A percentile compares a stretch with the other conserved stretches of the same genome.
These are phyloP conservation scores for Colletotrichum navitas DNA, from an alignment of 2,329 filamentous ascomycete genomes.

Conservation along the genomic window DNA sequence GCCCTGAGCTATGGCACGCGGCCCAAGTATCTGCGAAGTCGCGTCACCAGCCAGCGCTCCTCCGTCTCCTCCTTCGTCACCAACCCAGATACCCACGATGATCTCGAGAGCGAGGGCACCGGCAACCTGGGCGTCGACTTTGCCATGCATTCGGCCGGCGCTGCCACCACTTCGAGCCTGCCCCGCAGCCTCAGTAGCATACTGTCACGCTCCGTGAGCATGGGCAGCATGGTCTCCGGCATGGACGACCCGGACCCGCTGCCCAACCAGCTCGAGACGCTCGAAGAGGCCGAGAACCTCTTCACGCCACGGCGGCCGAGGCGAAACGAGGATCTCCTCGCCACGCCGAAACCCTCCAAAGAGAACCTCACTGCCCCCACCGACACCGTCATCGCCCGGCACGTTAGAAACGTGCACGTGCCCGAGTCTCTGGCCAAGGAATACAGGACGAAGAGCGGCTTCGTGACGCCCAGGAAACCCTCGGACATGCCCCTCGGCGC, in stretches of 20 bases:
- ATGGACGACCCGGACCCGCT: slow-evolving; percentile 68
- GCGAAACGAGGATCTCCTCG: slow-evolving; percentile 63
- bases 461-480: slow-evolving; percentile 69
- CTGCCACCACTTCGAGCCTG: slow-evolving; percentile 68
- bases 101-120: slow-evolving; percentile 80
- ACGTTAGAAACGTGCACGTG: slow-evolving; percentile 90
- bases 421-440: slow-evolving; percentile 89
- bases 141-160: slow-evolving; percentile 85
- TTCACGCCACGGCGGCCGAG: slow-evolving; percentile 51
- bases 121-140: slow-evolving; percentile 78
- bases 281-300: slow-evolving; percentile 61
- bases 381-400: slow-evolving; percentile 89
- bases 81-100: slow-evolving; percentile 67
- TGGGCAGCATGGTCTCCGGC: slow-evolving; percentile 90
- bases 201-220: slow-evolving; percentile 82
- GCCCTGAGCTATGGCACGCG: slow-evolving; percentile 61
- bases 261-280: slow-evolving; percentile 62
- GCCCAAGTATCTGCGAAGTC: slow-evolving; percentile 70
- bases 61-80: slow-evolving; percentile 71
- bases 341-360: slow-evolving; percentile 76
- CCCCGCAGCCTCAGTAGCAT: slow-evolving; percentile 65
- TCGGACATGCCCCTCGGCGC: slow-evolving; percentile 66
- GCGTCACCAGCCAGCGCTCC: slow-evolving; percentile 69
- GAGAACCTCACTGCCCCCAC: slow-evolving; percentile 75
- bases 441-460: slow-evolving; percentile 81